Conservation (phyloP, 257 asterid species). For the Scutellaria baicalensis region DNA sequence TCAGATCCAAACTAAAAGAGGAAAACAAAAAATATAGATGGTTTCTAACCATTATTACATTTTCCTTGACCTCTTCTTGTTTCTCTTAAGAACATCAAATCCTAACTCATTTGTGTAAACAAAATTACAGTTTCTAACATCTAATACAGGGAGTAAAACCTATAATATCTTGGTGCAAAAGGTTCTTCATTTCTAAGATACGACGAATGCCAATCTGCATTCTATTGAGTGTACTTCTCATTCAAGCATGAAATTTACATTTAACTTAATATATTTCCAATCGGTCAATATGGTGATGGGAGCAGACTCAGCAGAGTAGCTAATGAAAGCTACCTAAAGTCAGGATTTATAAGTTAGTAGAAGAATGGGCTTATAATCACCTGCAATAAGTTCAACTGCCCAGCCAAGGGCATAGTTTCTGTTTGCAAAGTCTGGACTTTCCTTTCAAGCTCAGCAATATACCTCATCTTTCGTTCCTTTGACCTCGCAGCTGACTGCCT, state of each 20-base stretch:
- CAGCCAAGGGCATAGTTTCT: conserved; percentile 91
- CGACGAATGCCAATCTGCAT: too few species aligned
- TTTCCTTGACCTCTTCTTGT: too few species aligned
- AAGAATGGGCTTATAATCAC: conserved; percentile 23
- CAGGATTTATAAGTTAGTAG: neutral
- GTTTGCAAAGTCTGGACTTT: conserved; percentile 93
- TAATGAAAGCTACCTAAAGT: neutral
- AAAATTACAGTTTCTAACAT: too few species aligned
- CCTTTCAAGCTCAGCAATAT: conserved; percentile 96
- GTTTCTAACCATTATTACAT: too few species aligned
- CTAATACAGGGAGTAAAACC: too few species aligned
- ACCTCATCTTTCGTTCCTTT: conserved; percentile 96
- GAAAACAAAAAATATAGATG: too few species aligned
- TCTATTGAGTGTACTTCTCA: neutral
- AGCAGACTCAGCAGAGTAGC: too few species aligned
- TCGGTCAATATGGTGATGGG: neutral
- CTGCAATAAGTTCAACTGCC: conserved; percentile 87
- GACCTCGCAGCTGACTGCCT: conserved; percentile 99
- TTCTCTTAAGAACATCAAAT: neutral
- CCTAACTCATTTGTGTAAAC: neutral
- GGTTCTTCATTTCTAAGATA: too few species aligned
- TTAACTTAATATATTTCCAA: neutral
- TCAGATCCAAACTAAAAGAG: too few species aligned
- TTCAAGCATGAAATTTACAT: neutral
- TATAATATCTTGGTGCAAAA: too few species aligned